Base-by-base conservation (phyloP, 2,329 filamentous ascomycete species). In the Polychaeton citri region DNA sequence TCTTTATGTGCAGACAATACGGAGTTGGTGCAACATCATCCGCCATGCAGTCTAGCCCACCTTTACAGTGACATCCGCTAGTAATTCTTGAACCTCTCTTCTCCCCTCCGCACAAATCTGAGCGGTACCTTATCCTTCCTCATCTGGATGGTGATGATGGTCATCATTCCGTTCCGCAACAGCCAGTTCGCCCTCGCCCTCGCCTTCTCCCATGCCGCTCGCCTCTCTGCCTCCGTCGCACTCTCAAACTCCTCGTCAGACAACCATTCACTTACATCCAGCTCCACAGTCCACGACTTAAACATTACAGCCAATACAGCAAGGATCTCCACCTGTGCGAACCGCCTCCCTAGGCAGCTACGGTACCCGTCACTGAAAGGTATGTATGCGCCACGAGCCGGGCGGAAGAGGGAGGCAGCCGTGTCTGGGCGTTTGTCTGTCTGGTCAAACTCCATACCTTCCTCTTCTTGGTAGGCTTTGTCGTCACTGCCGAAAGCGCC, bases 111-210 rank as follows among this genome's bases (percentile, higher is more conserved):
- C 7, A 83, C 77, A 44, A 88, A 58, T 43, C 80, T 62, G 28
- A 88, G 61, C 0, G 79, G 77, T 21, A 88, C 73, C 37, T 69
- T 63, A 5, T 63, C 62, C n/a, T 62, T 66, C 19, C 75, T 66
- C 56, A 88, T 64, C 60, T 84, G 81, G 45, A 88, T 62, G 40
- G 82, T 86, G 41, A 88, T 67, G 38, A 82, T 58, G n/a, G 71
- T 71, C 19, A 61, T 66, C 46, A 79, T 64, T 10, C 63, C 75
- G 20, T 64, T 59, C 38, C 57, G 58, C 33, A 85, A 51, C 36
- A 71, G 64, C 35, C 61, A 53, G 40, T 68, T 58, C 19, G 71
- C 71, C 49, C 66, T 65, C 17, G 62, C 57, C 47, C 73, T 69
- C 21, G 80, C 80, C 55, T 69, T 71, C 40, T 59, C 56, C 62